These are phyloP conservation scores for Elymus sibiricus DNA, from an alignment of 176 grass and related monocot genomes.

Conservation along the genomic window DNA sequence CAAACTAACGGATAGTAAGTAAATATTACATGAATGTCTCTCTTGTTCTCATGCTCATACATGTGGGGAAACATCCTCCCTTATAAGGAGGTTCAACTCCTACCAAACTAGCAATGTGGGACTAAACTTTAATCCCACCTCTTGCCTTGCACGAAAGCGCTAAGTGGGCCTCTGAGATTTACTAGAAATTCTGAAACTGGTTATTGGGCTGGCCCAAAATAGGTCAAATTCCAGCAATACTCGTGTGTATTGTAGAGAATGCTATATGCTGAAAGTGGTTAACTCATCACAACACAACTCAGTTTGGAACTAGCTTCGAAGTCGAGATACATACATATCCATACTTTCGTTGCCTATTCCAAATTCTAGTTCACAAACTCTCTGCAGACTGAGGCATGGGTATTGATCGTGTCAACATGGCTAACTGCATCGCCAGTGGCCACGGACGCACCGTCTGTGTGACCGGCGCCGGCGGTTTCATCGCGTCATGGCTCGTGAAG, in stretches of 20 bases:
- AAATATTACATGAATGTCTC: no score
- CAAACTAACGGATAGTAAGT: no score
- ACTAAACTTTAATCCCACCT: no score
- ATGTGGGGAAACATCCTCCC: no score
- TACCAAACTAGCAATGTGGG: no score
- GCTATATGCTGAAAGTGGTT: not conserved
- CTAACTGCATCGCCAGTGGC: not conserved
- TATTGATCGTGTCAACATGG: not conserved
- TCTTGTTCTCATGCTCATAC: no score
- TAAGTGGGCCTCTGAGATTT: no score
- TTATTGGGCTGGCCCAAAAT: no score
- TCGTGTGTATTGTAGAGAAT: no score
- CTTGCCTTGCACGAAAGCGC: no score
- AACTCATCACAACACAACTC: not conserved
- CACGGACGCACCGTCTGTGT: constrained; percentile 43
- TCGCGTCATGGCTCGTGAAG: constrained; percentile 76
- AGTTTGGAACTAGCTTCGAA: not conserved
- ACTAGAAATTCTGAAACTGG: no score
- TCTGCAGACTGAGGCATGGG: not conserved
- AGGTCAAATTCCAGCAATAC: not conserved
- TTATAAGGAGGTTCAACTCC: no score
- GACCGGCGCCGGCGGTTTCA: constrained; percentile 53
- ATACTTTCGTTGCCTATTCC: not conserved
- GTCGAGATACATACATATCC: not conserved
- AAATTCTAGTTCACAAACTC: not conserved